These are phyloP conservation scores for Glutinoglossum americanum DNA, from an alignment of 495 filamentous ascomycete genomes.

Conservation along the genomic window DNA sequence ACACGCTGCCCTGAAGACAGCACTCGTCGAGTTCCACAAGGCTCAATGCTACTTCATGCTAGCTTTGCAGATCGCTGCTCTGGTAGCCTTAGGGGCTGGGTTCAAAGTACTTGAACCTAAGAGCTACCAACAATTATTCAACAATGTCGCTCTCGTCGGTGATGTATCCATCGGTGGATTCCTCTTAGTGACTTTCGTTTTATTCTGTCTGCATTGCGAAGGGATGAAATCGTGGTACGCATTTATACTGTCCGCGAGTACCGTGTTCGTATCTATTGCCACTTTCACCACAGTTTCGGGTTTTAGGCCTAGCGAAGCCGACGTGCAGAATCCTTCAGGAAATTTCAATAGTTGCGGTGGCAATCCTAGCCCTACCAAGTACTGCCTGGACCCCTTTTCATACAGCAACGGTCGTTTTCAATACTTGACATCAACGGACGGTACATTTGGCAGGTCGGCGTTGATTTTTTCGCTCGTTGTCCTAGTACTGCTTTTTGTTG, in stretches of 20 bases:
- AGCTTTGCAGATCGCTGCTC: constrained; percentile 10
- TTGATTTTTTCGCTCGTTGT: too few species aligned
- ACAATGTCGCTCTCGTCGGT: constrained; percentile 7
- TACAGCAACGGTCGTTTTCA: too few species aligned
- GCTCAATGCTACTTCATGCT: constrained; percentile 13
- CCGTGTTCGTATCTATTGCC: constrained; percentile 7
- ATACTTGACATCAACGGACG: too few species aligned
- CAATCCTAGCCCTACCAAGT: too few species aligned
- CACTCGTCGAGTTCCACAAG: constrained; percentile 11
- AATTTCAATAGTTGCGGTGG: too few species aligned
- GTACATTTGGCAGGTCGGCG: too few species aligned
- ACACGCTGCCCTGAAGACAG: constrained; percentile 3
- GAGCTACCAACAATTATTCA: constrained; percentile 9
- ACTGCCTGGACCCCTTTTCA: too few species aligned
- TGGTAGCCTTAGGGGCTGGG: neutral
- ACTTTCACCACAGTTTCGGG: constrained; percentile 5
- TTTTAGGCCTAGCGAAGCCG: too few species aligned
- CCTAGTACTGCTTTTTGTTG: too few species aligned
- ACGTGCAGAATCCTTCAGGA: too few species aligned
- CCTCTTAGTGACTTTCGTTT: constrained; percentile 9
- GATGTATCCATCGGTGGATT: constrained; percentile 9
- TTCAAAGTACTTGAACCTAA: constrained; percentile 5
- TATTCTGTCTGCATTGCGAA: constrained; percentile 8
- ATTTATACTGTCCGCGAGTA: constrained; percentile 5
- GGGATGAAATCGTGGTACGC: constrained; percentile 11